Conservation (phyloP, 352 stramenopile species). For the Globisporangium paroecandrum region DNA sequence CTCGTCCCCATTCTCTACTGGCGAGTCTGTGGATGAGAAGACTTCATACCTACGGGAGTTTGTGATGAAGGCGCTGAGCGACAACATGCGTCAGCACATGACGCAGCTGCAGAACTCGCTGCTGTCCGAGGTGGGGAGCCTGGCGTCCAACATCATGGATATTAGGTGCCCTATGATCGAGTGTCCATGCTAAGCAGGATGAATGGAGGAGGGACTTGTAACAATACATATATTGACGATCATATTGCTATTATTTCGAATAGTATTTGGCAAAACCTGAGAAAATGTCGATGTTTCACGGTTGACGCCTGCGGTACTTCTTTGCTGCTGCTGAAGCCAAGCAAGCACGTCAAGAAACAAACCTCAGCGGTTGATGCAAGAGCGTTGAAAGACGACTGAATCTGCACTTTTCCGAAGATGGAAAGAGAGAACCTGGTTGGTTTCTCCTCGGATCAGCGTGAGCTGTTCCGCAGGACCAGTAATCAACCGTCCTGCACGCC, state of each 20-base stretch:
- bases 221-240: neutral
- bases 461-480: too few relatives aligned
- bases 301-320: too few relatives aligned
- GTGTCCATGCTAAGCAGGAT: neutral
- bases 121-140: neutral
- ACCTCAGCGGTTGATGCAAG: too few relatives aligned
- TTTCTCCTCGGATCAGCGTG: too few relatives aligned
- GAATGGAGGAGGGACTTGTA: neutral
- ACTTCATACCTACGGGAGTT: neutral
- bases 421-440: too few relatives aligned
- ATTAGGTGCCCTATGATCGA: neutral
- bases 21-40: neutral
- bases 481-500: too few relatives aligned
- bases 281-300: too few relatives aligned
- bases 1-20: neutral
- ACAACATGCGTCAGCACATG: constrained; percentile 12
- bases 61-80: constrained; percentile 3
- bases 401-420: too few relatives aligned
- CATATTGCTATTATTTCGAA: neutral
- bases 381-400: too few relatives aligned
- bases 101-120: constrained; percentile 8
- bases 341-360: too few relatives aligned
- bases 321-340: too few relatives aligned
- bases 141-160: neutral
- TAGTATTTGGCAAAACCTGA: too few relatives aligned